Evolutionary conservation across 306 rosid species (phyloP), one percentile per base, ranked within the genome.

Genomic region (Quercus wislizeni): DNA sequence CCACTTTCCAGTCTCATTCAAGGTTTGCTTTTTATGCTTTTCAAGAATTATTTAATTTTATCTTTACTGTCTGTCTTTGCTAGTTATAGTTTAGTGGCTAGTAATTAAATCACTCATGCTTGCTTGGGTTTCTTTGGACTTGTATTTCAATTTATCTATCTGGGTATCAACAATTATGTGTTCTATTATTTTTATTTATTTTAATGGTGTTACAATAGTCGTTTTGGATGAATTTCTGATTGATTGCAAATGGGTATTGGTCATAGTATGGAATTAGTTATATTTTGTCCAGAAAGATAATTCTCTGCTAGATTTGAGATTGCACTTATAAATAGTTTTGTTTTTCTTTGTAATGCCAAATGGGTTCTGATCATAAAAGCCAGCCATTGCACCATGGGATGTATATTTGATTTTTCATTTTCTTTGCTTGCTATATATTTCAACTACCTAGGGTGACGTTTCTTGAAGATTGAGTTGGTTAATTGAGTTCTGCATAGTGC

Each of bases 1-100:
- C 79, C 85, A 65, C 73, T 89, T 87, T 78, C 80, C 91, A 38
- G 55, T 86, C 61, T 35, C 89, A 76, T 55, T 83, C 55, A 85
- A 92, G 97, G 99, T 92, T 76, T 74, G 61, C 15, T 65, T 74
- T 85, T 75, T 78, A 5, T 52, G 31, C 11, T 61, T 15, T 78
- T 52, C 67, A 27, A 63, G 55, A 19, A 15, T 73, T 59, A 17
- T 69, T 82, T 85, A 17, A 21, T 27, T 55, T 79, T 55, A 69
- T 59, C 5, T 30, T 73, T 23, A 0, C 12, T 27, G 14, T 55
- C 21, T 9, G 11, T 38, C 56, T 52, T 55, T 52, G 31, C 61
- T 57, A 78, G 63, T 76, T 82, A 49, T 19, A 62, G 69, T 75
- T 71, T 80, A 76, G 19, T 63, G 78, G 49, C 65, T 19, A 9